Conservation (phyloP, 2,329 filamentous ascomycete genomes). For the Sordariomycetes sp. region DNA sequence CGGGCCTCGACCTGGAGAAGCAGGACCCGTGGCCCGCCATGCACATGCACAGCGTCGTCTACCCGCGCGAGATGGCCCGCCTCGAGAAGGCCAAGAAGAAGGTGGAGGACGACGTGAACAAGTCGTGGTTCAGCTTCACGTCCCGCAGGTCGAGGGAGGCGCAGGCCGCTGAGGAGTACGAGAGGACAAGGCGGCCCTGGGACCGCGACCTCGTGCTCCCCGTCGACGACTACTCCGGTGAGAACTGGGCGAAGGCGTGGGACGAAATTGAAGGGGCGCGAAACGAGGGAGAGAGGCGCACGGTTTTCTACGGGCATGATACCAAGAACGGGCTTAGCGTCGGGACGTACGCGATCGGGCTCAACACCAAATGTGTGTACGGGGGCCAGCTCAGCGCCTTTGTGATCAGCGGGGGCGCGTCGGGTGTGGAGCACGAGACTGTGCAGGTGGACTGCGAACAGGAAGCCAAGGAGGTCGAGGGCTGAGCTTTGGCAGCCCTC, state of each 20-base stretch:
- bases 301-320: conserved; percentile 84
- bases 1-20: conserved; percentile 55
- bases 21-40: conserved; percentile 76
- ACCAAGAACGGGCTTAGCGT: conserved; percentile 54
- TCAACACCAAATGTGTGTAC: conserved; percentile 75
- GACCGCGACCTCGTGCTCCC: conserved; percentile 23
- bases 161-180: conserved; percentile 6
- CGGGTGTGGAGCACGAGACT: conserved; percentile 15
- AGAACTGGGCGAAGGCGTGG: conserved; percentile 59
- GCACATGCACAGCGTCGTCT: conserved; percentile 79
- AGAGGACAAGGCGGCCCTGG: conserved; percentile 4
- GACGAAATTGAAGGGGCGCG: conserved; percentile 34
- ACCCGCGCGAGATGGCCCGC: conserved; percentile 29
- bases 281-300: conserved; percentile 31
- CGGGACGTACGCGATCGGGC: conserved; percentile 63
- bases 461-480: conserved; percentile 4
- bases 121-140: conserved; percentile 4
- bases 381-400: conserved; percentile 69
- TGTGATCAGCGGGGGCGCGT: conserved; percentile 48
- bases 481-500: background rate
- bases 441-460: conserved; percentile 23
- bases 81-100: conserved; percentile 13
- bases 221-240: conserved; percentile 36
- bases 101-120: conserved; percentile 12
- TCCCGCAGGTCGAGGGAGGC: conserved; percentile 6